phyloP scores from a whole-genome alignment of 257 asterid genomes.

The Jacaranda copaia region DNA sequence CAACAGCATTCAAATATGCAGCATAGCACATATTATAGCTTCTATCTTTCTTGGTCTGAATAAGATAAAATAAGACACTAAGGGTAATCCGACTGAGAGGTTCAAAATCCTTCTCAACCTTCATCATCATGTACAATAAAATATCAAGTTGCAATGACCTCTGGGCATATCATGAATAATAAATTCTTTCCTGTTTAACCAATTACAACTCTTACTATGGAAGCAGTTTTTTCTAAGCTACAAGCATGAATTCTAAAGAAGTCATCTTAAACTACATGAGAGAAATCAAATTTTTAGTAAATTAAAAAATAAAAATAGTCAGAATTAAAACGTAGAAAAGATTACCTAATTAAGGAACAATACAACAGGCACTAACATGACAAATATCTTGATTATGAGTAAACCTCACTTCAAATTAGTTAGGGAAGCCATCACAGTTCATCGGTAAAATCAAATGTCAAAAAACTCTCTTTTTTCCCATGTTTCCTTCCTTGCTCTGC shows the following conservation, averaged over 20 bases:
- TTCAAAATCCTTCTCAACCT: conserved; percentile 17
- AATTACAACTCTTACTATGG: background rate
- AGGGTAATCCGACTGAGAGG: background rate
- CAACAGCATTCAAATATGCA: background rate
- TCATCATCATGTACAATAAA: background rate
- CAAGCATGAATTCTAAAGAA: background rate
- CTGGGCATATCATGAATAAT: background rate
- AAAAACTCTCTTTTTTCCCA: background rate
- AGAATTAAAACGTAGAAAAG: background rate
- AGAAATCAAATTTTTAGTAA: background rate
- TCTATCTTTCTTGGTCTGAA: background rate
- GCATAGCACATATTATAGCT: background rate
- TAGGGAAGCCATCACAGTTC: background rate
- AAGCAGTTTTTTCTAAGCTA: conserved; percentile 1
- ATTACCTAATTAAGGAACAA: background rate
- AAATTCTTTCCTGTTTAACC: too few species aligned
- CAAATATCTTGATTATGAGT: background rate
- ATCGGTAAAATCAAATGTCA: background rate
- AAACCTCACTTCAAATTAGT: background rate
- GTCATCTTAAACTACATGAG: background rate
- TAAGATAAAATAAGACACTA: background rate
- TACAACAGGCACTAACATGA: conserved; percentile 11
- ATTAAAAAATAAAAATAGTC: background rate
- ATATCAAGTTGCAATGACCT: background rate
- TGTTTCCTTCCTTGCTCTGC: background rate